Evolutionary conservation across 768 basidiomycete genomes (phyloP), one percentile per base, ranked within the genome.

Genomic region (Psilocybe sp.): DNA sequence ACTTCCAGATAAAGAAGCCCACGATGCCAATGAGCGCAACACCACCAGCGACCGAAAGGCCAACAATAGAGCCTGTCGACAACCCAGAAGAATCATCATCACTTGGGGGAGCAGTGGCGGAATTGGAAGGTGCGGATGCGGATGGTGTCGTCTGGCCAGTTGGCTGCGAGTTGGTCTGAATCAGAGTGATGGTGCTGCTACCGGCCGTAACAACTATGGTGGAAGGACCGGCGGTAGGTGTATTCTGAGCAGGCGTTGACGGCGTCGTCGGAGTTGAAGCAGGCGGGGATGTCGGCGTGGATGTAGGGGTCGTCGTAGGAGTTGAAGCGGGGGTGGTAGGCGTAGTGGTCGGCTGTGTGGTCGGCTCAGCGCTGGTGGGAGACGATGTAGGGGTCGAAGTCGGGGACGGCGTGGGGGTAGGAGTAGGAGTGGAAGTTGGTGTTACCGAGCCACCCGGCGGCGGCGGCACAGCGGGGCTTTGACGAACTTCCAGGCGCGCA

Each of bases 1-100:
- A 81, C 67, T 93, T 93, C 91, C 92, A 93, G 34, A 89, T 70
- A 55, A 91, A 79, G 71, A 93, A 93, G 13, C 73, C 81, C 45
- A 84, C 68, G 46, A 93, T 75, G 9, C 79, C 86, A 57, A 93
- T 67, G 15, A 85, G 66, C 18, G 89, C 86, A 47, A 92, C 72
- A 47, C 89, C 91, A 38, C 88, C 91, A 3, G 89, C 84, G 18
- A 92, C 88, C 0, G 89, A 85, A 51, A 93, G 73, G 32, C 89
- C 91, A 39, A 92, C 65, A 60, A 93, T 89, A 36, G 87, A 85
- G 3, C 87, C 86, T 5, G 79, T 84, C 40, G 82, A 65, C 14
- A 89, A 63, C n/a, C 82, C 75, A 14, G 66, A 62, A 48, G 51
- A 51, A 37, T 54, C 53, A 31, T 61, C 49, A 19, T 54, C 42